Base-by-base conservation (phyloP, 345 rosid species). In the Balakata baccata region DNA sequence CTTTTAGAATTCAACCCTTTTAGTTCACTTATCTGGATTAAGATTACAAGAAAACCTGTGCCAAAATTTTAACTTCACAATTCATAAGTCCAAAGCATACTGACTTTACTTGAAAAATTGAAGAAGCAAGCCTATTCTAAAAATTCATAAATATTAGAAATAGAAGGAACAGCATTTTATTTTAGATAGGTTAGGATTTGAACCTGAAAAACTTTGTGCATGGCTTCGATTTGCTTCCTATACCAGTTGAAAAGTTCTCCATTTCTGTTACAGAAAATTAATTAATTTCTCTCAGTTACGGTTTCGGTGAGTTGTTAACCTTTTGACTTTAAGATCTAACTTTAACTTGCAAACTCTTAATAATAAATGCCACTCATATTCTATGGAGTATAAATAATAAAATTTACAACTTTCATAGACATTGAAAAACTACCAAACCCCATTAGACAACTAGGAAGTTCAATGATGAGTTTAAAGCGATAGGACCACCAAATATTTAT, bases 121-220 rank as follows among this genome's bases (percentile, higher is more conserved):
- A 34, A 6, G n/a, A 74, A 76, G 54, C 66, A 70, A 78, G 65
- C 50, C 82, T 72, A 71, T 68, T 77, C 67, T 43, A 58, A 62
- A 61, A 69, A 77, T 66, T 82, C 73, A 77, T 76, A 74, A 74
- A 75, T 52, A 79, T 76, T 73, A 78, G 14, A 75, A 73, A 81
- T 64, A 77, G 81, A 88, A 79, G 84, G 67, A 79, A 79, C 70
- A 74, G 67, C 74, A 85, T 84, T 86, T 87, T 73, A 82, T 83
- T 86, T 86, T 83, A 83, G 85, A 86, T 81, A 81, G 77, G 90
- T 86, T 80, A 84, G 84, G 91, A 89, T 87, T 83, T 79, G 88
- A 90, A 90, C 96, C 96, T 90, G 96, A 90, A 90, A 90, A 90
- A 90, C 89, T 90, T 90, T 89, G 96, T 89, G 96, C 96, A 90